Evolutionary conservation across 1,284 basidiomycete genomes (phyloP).

Genomic region (Rhodotorula sp.): DNA sequence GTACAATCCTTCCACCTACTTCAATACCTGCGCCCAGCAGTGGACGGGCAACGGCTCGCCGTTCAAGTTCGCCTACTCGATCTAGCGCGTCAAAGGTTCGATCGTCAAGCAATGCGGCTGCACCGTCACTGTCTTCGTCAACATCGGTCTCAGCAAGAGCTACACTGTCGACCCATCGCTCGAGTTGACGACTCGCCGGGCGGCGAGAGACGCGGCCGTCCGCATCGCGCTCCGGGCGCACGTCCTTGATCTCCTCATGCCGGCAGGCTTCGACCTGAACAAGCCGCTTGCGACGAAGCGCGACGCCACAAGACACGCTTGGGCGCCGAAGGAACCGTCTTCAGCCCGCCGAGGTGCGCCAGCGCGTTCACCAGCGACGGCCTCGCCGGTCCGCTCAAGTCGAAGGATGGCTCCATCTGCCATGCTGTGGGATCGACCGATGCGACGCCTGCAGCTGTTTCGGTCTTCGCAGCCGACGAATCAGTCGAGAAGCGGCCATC

Average conservation of each 20-base stretch:
- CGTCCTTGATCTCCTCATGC: constrained; percentile 11
- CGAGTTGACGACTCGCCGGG: neutral
- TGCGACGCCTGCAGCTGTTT: no score
- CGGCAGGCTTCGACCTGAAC: neutral
- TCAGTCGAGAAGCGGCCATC: no score
- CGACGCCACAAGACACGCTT: neutral
- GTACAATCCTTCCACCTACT: constrained; percentile 13
- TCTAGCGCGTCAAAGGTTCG: neutral
- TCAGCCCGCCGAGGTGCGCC: no score
- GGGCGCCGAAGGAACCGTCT: no score
- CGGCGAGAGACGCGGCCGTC: constrained; percentile 24
- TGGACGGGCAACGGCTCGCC: constrained; percentile 16
- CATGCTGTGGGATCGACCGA: no score
- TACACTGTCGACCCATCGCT: constrained; percentile 1
- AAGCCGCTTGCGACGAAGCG: neutral
- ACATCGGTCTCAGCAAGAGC: neutral
- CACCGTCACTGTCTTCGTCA: neutral
- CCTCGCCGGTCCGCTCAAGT: no score
- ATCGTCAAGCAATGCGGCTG: constrained; percentile 14
- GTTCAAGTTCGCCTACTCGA: constrained; percentile 14
- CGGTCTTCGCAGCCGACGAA: no score
- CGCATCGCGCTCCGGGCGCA: constrained; percentile 9
- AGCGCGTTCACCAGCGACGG: no score
- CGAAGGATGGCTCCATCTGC: no score
- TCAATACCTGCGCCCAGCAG: constrained; percentile 17